Percentiles rank a stretch among this genome's conserved stretches.
These are phyloP conservation scores for Penicillium sp. DNA, from an alignment of 2,329 filamentous ascomycete species.

Conservation along the genomic window DNA sequence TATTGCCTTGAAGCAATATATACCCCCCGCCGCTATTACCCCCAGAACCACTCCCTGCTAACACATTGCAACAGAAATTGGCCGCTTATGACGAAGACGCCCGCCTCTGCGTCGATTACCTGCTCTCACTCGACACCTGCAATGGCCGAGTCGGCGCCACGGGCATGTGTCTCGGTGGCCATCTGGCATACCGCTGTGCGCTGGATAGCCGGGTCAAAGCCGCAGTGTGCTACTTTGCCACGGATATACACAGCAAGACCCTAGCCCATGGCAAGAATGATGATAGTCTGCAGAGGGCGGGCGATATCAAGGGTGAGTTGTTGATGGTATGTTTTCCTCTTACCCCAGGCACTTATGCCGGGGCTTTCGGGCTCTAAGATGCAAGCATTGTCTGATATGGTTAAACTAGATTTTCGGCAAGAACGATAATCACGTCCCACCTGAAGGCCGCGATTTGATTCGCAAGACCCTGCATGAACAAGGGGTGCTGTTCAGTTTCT, in stretches of 20 bases:
- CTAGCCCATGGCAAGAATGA: slow-evolving; percentile 65
- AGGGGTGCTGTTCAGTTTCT: slow-evolving; percentile 70
- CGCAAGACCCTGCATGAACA: slow-evolving; percentile 73
- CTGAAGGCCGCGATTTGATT: slow-evolving; percentile 76
- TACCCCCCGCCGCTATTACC: background rate
- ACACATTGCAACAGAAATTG: slow-evolving; percentile 54
- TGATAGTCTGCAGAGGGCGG: slow-evolving; percentile 56
- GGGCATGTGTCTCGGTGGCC: slow-evolving; percentile 91
- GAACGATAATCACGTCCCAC: slow-evolving; percentile 83
- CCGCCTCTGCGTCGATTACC: slow-evolving; percentile 60
- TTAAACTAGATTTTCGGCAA: slow-evolving; percentile 69
- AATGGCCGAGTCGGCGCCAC: slow-evolving; percentile 73
- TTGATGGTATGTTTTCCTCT: slow-evolving; percentile 55
- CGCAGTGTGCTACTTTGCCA: slow-evolving; percentile 84
- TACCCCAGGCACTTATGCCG: background rate
- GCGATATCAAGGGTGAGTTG: slow-evolving; percentile 69
- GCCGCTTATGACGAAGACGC: slow-evolving; percentile 81
- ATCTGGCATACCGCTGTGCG: slow-evolving; percentile 68
- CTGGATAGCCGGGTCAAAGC: slow-evolving; percentile 72
- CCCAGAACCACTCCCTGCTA: background rate
- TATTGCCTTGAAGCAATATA: background rate
- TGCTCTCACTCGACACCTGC: slow-evolving; percentile 69
- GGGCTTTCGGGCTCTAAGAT: background rate
- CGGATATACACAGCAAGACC: slow-evolving; percentile 76
- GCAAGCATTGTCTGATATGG: background rate